Percentiles rank a stretch among this genome's conserved stretches.
Conservation (phyloP, 2,329 filamentous ascomycete genomes). For the Diaporthe velutina region DNA sequence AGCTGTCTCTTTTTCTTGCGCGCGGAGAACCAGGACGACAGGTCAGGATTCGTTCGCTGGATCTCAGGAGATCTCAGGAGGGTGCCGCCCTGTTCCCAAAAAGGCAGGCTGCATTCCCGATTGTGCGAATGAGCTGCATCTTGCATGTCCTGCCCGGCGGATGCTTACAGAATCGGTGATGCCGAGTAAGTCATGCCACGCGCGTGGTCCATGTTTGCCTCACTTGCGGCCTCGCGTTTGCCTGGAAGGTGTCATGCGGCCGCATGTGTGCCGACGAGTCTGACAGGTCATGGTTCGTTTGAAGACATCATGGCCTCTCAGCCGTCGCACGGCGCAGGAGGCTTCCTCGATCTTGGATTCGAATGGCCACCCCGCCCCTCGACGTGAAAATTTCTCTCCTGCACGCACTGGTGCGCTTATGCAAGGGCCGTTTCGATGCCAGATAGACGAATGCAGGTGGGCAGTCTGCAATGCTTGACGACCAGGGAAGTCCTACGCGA, state of each 20-base stretch:
- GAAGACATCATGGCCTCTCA: background rate
- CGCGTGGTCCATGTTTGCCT: conserved; percentile 7
- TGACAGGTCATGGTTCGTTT: conserved; percentile 4
- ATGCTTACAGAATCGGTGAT: conserved; percentile 18
- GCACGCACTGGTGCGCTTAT: conserved; percentile 19
- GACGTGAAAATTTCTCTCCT: background rate
- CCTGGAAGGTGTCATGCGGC: background rate
- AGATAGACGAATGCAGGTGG: conserved; percentile 25
- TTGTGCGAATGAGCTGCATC: conserved; percentile 16
- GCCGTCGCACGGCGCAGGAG: background rate
- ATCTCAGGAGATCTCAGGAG: background rate
- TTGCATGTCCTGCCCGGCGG: conserved; percentile 27
- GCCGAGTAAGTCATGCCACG: conserved; percentile 1
- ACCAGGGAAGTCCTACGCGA: conserved; percentile 22
- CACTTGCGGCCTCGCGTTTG: background rate
- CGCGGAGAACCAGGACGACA: background rate
- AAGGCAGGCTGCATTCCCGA: conserved; percentile 5
- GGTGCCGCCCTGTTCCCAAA: background rate
- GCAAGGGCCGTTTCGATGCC: conserved; percentile 22
- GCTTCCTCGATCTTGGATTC: background rate
- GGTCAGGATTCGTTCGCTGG: background rate
- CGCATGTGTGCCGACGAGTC: background rate
- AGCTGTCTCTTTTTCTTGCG: background rate
- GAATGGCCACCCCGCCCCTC: background rate
- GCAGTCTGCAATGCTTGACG: background rate